These are phyloP conservation scores for Apophysomyces elegans DNA, from an alignment of 371 early-diverging fungal species.

Conservation along the genomic window DNA sequence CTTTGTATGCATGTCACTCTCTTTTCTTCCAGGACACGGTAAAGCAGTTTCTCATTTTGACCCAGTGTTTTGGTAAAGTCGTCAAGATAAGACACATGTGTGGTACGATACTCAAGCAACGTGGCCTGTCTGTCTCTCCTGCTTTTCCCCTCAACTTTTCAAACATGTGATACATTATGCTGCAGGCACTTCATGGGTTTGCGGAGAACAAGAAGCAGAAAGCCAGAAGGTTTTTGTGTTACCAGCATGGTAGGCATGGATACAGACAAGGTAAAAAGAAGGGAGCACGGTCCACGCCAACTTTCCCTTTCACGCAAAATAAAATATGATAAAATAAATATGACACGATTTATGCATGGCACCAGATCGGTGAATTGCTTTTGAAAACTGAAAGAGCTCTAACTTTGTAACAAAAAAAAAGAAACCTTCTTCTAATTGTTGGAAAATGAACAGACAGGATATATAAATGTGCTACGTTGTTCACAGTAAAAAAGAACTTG, in stretches of 20 bases:
- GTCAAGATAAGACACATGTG: too few species aligned
- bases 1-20: too few species aligned
- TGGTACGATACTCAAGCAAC: too few species aligned
- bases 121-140: too few species aligned
- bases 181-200: too few species aligned
- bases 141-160: too few species aligned
- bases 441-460: background rate
- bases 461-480: conserved; percentile 2
- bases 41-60: too few species aligned
- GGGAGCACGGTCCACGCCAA: conserved; percentile 5
- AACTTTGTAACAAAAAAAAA: background rate
- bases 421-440: background rate
- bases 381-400: background rate
- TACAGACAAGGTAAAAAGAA: background rate
- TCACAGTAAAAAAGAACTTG: conserved; percentile 6
- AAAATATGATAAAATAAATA: background rate
- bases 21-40: too few species aligned
- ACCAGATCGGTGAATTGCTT: background rate
- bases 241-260: conserved; percentile 6
- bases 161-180: too few species aligned
- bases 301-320: background rate
- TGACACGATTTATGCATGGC: background rate
- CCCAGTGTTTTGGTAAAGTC: too few species aligned
- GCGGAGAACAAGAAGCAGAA: background rate
- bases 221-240: background rate